Conservation (phyloP, 2,329 filamentous ascomycete genomes). For the Paraphaeosphaeria minitans region DNA sequence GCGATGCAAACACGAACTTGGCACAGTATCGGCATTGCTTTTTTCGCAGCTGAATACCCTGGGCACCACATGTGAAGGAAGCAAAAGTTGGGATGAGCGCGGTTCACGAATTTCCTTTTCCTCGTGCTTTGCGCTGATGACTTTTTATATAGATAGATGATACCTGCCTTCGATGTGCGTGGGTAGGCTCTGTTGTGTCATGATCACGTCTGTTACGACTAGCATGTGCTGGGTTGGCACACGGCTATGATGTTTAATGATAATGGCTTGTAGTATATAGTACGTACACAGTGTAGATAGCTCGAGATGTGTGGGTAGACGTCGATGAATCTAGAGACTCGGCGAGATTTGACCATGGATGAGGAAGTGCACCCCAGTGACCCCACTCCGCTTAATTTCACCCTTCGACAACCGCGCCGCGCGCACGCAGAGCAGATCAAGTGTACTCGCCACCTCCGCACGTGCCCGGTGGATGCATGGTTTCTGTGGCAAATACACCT, state of each 20-base stretch:
- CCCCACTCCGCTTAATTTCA: not conserved
- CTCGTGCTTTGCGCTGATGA: conserved; percentile 12
- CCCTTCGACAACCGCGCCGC: no score
- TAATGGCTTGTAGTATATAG: conserved; percentile 21
- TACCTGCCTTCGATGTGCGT: conserved; percentile 36
- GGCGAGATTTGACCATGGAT: not conserved
- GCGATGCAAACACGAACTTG: not conserved
- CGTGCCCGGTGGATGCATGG: no score
- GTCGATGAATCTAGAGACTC: not conserved
- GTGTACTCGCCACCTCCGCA: no score
- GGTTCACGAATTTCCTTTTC: conserved; percentile 18
- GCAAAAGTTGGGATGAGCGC: not conserved
- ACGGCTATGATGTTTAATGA: conserved; percentile 23
- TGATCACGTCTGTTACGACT: conserved; percentile 25
- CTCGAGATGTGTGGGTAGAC: not conserved
- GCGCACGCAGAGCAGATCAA: no score
- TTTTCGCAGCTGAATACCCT: not conserved
- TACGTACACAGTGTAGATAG: conserved; percentile 10
- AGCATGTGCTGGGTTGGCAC: conserved; percentile 13
- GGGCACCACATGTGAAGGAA: conserved; percentile 4
- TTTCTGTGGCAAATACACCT: no score
- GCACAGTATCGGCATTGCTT: not conserved
- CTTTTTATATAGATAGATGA: conserved; percentile 29
- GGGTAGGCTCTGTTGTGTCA: conserved; percentile 20
- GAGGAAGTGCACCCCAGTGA: not conserved